Evolutionary conservation across 805 yeast species (phyloP), one percentile per base, ranked within the genome.

Genomic region (Kazachstania africana): DNA sequence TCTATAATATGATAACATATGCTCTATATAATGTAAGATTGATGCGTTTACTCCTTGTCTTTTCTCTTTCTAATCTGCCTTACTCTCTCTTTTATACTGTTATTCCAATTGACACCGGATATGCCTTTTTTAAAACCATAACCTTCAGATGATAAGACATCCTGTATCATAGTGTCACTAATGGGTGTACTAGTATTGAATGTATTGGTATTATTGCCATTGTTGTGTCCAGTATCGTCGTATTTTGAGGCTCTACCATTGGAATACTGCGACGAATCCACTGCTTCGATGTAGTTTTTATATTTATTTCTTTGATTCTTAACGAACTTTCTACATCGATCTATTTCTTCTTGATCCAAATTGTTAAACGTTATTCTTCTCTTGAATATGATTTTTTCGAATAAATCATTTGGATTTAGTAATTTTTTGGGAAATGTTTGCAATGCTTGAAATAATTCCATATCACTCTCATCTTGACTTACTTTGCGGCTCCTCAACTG

Each of bases 321-420:
- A 10, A 88, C 96, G 53, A 77, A 87, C 43, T 71, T 71, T 29
- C 93, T 67, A 47, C 95, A 79, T 43, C 75, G 70, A 38, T 70
- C 66, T 29, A 88, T 74, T 52, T 88, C 95, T 26, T 75, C 83
- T 48, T 87, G 95, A 2, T 87, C 74, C 15, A 83, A 56, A 39
- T 76, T 76, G 14, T 82, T 85, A 47, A 75, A 75, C 0, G 83
- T 78, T 16, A 76, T 70, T 29, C 77, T 66, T 35, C 75, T 75
- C 45, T 76, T 76, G 58, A 78, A 87, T 41, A 93, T 81, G 24
- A 75, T 42, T 33, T 50, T 65, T 37, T 78, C 85, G 45, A 85
- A 66, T 28, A 85, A 60, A 5, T 59, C 55, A 40, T 76, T 74
- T 3, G 91, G 85, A 52, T 85, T 79, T 3, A 81, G 45, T 12